Conservation (phyloP, 1,139 yeast genomes). For the Scheffersomyces illinoinensis region DNA sequence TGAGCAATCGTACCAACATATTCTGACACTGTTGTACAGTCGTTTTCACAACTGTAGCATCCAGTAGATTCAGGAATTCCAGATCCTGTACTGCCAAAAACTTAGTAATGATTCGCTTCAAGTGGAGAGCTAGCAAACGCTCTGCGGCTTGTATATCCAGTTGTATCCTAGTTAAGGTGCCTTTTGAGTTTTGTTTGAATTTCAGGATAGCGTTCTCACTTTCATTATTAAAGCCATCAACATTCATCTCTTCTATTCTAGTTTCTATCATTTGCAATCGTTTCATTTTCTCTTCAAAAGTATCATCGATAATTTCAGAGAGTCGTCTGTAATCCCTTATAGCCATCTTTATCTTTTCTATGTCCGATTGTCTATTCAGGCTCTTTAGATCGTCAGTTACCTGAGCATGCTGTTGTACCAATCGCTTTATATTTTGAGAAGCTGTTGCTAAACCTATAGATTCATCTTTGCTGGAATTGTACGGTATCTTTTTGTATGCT, state of each 20-base stretch:
- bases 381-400: conserved; percentile 9
- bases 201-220: background rate
- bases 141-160: conserved; percentile 5
- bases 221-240: background rate
- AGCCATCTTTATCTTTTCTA: conserved; percentile 1
- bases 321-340: conserved; percentile 9
- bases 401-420: conserved; percentile 18
- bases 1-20: conserved; percentile 7
- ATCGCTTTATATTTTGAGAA: conserved; percentile 19
- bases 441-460: conserved; percentile 39
- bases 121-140: conserved; percentile 9
- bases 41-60: conserved; percentile 17
- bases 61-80: conserved; percentile 18
- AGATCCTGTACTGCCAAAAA: conserved; percentile 25
- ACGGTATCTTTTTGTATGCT: conserved; percentile 31
- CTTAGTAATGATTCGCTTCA: conserved; percentile 24
- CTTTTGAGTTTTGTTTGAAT: background rate
- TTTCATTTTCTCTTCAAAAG: conserved; percentile 3
- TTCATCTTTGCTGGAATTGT: conserved; percentile 36
- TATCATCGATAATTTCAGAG: background rate
- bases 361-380: conserved; percentile 3
- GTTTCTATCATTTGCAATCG: conserved; percentile 3
- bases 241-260: conserved; percentile 1
- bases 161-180: conserved; percentile 1
- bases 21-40: conserved; percentile 11